Conservation (phyloP, 1,284 basidiomycete species). For the Somion occarium region DNA sequence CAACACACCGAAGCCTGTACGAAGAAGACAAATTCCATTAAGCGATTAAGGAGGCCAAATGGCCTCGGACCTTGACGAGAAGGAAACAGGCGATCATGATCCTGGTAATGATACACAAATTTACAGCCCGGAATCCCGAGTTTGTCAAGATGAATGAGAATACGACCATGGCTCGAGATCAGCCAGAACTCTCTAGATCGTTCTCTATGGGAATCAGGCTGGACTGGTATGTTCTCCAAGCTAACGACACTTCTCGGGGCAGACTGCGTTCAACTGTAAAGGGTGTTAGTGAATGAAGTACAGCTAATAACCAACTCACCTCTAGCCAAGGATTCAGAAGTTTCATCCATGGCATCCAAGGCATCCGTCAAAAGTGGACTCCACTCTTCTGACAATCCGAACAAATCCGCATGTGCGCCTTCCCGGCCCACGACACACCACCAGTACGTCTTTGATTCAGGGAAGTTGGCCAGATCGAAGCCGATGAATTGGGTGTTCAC, state of each 20-base stretch:
- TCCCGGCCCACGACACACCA: not conserved
- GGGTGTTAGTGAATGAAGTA: not conserved
- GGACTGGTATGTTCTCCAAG: too few relatives aligned
- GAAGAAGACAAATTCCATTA: too few relatives aligned
- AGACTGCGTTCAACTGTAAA: not conserved
- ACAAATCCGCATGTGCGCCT: not conserved
- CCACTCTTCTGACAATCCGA: not conserved
- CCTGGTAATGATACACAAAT: too few relatives aligned
- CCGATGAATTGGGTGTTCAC: not conserved
- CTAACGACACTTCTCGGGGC: not conserved
- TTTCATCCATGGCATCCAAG: not conserved
- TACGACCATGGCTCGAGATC: not conserved
- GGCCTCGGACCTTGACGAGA: too few relatives aligned
- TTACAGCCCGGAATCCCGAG: too few relatives aligned
- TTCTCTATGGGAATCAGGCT: not conserved
- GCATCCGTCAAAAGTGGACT: not conserved
- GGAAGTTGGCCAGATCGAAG: not conserved
- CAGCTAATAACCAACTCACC: not conserved
- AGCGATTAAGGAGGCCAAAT: too few relatives aligned
- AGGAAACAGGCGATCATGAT: too few relatives aligned
- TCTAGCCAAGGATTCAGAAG: not conserved
- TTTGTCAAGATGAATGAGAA: not conserved
- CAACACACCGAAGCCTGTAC: too few relatives aligned
- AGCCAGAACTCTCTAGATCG: not conserved
- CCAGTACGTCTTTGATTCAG: not conserved